These are phyloP conservation scores for Glycyrrhiza uralensis DNA, from an alignment of 306 rosid genomes.

Conservation along the genomic window DNA sequence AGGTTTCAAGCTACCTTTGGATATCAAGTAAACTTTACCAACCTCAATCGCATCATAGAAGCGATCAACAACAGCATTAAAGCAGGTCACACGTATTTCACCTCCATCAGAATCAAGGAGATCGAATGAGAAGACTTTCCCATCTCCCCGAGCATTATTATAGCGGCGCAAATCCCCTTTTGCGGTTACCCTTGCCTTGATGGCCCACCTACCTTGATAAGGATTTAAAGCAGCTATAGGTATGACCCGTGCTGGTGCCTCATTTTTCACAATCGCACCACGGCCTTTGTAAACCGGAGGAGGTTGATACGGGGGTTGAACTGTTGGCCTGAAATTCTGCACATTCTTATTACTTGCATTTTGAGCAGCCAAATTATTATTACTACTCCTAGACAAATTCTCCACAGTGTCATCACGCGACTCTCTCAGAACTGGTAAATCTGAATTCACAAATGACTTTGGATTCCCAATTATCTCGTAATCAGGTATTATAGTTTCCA, in stretches of 20 bases:
- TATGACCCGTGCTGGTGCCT: constrained; percentile 86
- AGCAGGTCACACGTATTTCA: constrained; percentile 90
- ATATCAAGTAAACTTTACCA: constrained; percentile 87
- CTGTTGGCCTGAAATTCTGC: constrained; percentile 64
- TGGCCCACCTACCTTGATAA: constrained; percentile 97
- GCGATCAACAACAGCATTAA: constrained; percentile 93
- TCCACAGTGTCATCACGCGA: constrained; percentile 25
- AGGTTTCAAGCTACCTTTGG: constrained; percentile 91
- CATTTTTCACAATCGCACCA: constrained; percentile 82
- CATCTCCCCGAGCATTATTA: constrained; percentile 96
- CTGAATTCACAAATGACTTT: constrained; percentile 41
- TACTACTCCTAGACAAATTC: constrained; percentile 30
- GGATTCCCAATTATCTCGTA: constrained; percentile 83
- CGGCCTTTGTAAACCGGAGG: constrained; percentile 73
- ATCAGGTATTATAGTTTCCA: constrained; percentile 77
- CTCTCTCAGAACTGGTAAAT: constrained; percentile 37
- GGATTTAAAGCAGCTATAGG: constrained; percentile 91
- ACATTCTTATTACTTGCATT: constrained; percentile 31
- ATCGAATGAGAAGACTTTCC: constrained; percentile 94
- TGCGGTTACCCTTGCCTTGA: constrained; percentile 95
- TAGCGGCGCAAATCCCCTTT: constrained; percentile 95
- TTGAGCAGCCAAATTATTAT: constrained; percentile 30
- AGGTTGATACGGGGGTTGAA: constrained; percentile 86
- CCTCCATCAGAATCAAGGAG: constrained; percentile 98
- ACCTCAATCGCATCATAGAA: constrained; percentile 75